phyloP scores from a whole-genome alignment of 257 asterid species.

The Nicotiana noctiflora region DNA sequence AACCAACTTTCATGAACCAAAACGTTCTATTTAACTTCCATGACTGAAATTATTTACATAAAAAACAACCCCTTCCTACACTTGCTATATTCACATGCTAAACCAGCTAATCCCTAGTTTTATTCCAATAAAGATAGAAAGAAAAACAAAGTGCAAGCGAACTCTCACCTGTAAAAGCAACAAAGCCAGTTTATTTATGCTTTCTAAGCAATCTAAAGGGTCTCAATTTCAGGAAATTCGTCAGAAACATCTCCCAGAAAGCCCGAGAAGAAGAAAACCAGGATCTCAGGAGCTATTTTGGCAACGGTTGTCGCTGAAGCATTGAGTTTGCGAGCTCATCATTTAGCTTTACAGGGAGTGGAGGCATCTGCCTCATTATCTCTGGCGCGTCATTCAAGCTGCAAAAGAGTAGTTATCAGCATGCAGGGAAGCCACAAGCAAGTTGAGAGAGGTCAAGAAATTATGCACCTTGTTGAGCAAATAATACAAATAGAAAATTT shows the following conservation, averaged over 20 bases:
- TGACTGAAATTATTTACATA: not conserved
- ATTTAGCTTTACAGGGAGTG: constrained; percentile 68
- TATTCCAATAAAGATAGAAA: not conserved
- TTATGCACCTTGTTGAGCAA: not conserved
- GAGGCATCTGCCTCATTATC: constrained; percentile 74
- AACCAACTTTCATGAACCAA: too few relatives aligned
- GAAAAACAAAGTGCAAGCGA: constrained; percentile 3
- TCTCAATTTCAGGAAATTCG: constrained; percentile 4
- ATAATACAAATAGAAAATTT: not conserved
- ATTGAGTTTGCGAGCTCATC: constrained; percentile 57
- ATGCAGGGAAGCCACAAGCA: not conserved
- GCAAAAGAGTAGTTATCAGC: constrained; percentile 23
- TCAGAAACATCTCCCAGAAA: constrained; percentile 15
- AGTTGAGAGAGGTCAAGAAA: not conserved
- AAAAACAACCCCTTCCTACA: not conserved
- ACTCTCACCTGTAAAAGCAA: not conserved
- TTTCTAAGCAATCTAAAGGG: constrained; percentile 8
- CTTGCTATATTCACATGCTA: not conserved
- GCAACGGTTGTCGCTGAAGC: constrained; percentile 35
- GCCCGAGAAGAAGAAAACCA: not conserved
- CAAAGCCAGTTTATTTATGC: constrained; percentile 22
- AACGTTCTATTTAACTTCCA: not conserved
- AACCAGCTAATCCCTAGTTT: not conserved
- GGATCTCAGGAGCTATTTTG: constrained; percentile 32
- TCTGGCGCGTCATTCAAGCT: constrained; percentile 62